Evolutionary conservation across 164 flowering plant species (phyloP), one percentile per base, ranked within the genome.

Genomic region (Annona cherimola): DNA sequence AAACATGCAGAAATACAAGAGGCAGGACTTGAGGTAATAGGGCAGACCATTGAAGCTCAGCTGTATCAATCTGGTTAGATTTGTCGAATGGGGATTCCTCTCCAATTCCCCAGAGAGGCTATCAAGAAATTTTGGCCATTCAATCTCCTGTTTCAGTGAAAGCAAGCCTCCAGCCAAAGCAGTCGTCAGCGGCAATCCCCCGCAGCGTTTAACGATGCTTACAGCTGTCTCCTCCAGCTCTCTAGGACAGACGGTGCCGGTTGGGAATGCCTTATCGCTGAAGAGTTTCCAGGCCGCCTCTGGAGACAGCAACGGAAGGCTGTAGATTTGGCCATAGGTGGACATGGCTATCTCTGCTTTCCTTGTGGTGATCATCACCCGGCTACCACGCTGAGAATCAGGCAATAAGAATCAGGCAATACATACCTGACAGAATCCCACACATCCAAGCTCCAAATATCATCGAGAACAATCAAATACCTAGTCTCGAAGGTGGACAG

Each of bases 391-490:
- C n/a, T 67, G 72, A 42, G 77, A 81, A 69, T 72, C 75, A 0
- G 88, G 86, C 63, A 87, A 65, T 7, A 79, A 84, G 5, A 69
- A 72, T 18, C 75, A 0, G 88, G 86, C 63, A 87, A 65, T 7
- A 79, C 85, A 6, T 69, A 72, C 12, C 54, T 67, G 43, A 87
- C 76, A 42, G 68, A 50, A 61, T 16, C 2, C n/a, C 90, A 87
- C 85, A 81, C 83, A 78, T 2, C 61, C 19, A 41, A 50, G n/a
- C n/a, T 83, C 75, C 86, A 84, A 18, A 85, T 82, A 71, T 87
- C 85, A 61, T 87, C 90, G 77, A 84, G 69, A 42, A 84, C 88
- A 66, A 87, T 65, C 71, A 84, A 42, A 61, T 76, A 85, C 78
- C 77, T 80, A 26, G 35, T 26, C 35, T 26, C 35, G 35, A 26